Evolutionary conservation across 2,329 filamentous ascomycete species (phyloP).

Genomic region (Aphanoascus verrucosus): DNA sequence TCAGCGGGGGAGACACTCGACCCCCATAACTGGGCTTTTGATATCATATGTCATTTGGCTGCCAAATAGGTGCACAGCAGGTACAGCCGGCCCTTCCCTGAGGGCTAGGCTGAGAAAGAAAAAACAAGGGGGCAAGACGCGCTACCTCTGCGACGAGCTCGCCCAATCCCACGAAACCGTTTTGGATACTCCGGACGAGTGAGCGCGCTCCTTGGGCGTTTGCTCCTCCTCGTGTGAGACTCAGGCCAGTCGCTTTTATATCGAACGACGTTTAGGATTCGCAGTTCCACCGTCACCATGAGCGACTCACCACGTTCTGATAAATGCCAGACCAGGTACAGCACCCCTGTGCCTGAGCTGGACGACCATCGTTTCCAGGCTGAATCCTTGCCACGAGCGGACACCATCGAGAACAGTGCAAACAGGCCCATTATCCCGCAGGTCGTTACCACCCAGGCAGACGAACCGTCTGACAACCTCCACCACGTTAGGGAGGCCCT

Average conservation of each 20-base stretch:
- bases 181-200: conserved; percentile 12
- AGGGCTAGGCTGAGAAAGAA: conserved; percentile 36
- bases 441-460: conserved; percentile 39
- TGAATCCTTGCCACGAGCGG: conserved; percentile 27
- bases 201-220: conserved; percentile 14
- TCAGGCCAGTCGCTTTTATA: background rate
- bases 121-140: conserved; percentile 18
- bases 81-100: conserved; percentile 32
- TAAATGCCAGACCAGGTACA: conserved; percentile 49
- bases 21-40: conserved; percentile 73
- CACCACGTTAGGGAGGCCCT: conserved; percentile 40
- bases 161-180: conserved; percentile 14
- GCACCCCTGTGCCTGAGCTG: conserved; percentile 55
- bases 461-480: conserved; percentile 37
- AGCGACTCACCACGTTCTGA: conserved; percentile 55
- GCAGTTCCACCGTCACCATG: conserved; percentile 25
- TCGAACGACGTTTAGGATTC: background rate
- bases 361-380: conserved; percentile 66
- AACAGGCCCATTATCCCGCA: conserved; percentile 31
- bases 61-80: conserved; percentile 24
- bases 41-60: conserved; percentile 26
- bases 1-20: conserved; percentile 91
- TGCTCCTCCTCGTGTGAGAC: conserved; percentile 4
- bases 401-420: conserved; percentile 30
- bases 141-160: conserved; percentile 12